These are phyloP conservation scores for Colletotrichum lentis DNA, from an alignment of 2,329 filamentous ascomycete species.

Conservation along the genomic window DNA sequence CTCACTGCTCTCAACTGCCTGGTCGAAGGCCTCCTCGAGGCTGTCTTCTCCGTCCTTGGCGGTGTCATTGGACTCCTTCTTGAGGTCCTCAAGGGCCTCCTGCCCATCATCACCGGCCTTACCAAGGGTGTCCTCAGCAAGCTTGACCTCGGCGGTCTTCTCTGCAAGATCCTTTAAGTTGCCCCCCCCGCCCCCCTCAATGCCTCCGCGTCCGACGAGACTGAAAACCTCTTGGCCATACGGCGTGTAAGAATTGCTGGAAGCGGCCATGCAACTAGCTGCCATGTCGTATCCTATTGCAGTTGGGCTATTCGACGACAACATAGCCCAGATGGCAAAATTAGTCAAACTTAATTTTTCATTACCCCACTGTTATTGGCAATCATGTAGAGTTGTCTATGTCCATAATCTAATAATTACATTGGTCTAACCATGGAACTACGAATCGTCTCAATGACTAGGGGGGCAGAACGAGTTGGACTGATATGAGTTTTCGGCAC, in stretches of 20 bases:
- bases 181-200: not conserved
- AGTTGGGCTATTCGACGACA: not conserved
- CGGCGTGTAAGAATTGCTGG: not conserved
- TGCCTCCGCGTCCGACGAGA: no score
- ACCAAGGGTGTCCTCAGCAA: conserved; percentile 21
- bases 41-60: conserved; percentile 21
- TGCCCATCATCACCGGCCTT: conserved; percentile 28
- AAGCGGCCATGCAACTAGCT: no score
- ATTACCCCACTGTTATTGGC: no score
- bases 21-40: conserved; percentile 25
- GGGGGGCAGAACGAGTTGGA: no score
- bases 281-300: no score
- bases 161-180: conserved; percentile 25
- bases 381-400: no score
- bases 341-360: not conserved
- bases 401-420: no score
- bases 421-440: no score
- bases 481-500: accelerated
- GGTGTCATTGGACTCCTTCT: conserved; percentile 22
- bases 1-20: conserved; percentile 29
- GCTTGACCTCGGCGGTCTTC: conserved; percentile 23
- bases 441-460: no score
- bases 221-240: no score
- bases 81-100: conserved; percentile 31
- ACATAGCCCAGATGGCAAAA: not conserved